A percentile compares a stretch with the other conserved stretches of the same genome.
These are phyloP conservation scores for Murraya paniculata DNA, from an alignment of 345 rosid genomes.

Conservation along the genomic window DNA sequence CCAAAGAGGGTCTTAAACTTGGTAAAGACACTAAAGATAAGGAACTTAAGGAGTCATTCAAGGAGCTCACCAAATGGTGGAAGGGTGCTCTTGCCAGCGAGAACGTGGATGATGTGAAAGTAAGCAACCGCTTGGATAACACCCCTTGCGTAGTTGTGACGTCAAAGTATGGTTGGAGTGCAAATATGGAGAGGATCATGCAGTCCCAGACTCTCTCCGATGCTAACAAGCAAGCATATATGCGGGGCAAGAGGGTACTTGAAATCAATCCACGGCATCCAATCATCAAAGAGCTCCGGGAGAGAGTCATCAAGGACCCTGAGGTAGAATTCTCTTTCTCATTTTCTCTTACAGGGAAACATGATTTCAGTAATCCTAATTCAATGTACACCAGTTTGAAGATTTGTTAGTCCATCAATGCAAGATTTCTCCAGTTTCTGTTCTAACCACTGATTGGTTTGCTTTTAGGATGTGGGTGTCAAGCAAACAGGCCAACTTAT, in stretches of 20 bases:
- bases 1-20: conserved; percentile 87
- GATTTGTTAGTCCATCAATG: background rate
- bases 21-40: conserved; percentile 74
- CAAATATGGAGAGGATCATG: conserved; percentile 99
- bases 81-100: conserved; percentile 67
- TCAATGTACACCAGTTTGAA: background rate
- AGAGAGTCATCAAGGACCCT: conserved; percentile 69
- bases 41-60: conserved; percentile 90
- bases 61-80: conserved; percentile 98
- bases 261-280: conserved; percentile 98
- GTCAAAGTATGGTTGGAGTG: conserved; percentile 94
- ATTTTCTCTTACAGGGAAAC: background rate
- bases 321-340: conserved; percentile 51
- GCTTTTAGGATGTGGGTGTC: conserved; percentile 60
- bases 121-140: conserved; percentile 85
- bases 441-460: background rate
- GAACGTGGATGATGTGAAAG: conserved; percentile 89
- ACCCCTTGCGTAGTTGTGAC: conserved; percentile 96
- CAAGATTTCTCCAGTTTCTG: background rate
- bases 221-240: conserved; percentile 86
- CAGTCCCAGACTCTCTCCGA: conserved; percentile 93
- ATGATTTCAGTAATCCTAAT: background rate
- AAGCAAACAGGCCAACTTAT: conserved; percentile 84
- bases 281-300: conserved; percentile 88
- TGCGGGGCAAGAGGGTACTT: conserved; percentile 92